These are phyloP conservation scores for Aspergillus homomorphus DNA, from an alignment of 495 filamentous ascomycete species.

Conservation along the genomic window DNA sequence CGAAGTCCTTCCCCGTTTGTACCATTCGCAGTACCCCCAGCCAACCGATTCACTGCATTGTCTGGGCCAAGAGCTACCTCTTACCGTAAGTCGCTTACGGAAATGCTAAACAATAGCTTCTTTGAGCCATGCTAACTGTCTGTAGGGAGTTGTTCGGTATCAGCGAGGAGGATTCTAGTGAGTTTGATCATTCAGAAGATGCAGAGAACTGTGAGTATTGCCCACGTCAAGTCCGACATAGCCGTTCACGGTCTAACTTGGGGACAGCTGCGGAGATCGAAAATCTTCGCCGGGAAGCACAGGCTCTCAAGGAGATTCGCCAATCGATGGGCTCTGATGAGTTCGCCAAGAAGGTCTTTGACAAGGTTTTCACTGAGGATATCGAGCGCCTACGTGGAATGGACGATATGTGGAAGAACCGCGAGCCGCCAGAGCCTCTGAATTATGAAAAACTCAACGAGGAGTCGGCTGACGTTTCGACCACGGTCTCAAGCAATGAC, in stretches of 20 bases:
- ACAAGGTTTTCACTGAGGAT: conserved; percentile 89
- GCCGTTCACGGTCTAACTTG: conserved; percentile 26
- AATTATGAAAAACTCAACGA: conserved; percentile 56
- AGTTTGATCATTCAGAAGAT: conserved; percentile 75
- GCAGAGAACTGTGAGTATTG: conserved; percentile 65
- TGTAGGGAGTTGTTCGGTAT: conserved; percentile 80
- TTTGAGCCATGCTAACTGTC: conserved; percentile 13
- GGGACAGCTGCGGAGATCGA: conserved; percentile 74
- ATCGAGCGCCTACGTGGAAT: conserved; percentile 79
- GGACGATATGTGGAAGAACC: conserved; percentile 95
- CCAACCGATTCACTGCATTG: conserved; percentile 97
- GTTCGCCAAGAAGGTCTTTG: conserved; percentile 80
- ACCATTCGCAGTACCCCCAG: conserved; percentile 93
- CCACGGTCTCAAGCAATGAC: conserved; percentile 58
- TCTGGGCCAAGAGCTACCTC: conserved; percentile 98
- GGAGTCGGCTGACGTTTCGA: conserved; percentile 48
- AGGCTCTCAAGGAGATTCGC: conserved; percentile 77
- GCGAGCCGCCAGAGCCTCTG: conserved; percentile 69
- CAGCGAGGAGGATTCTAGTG: conserved; percentile 71
- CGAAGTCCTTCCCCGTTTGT: conserved; percentile 90
- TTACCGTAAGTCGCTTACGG: conserved; percentile 58
- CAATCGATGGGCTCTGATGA: conserved; percentile 75
- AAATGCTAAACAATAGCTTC: neutral
- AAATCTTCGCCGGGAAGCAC: conserved; percentile 76
- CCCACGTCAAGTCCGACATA: conserved; percentile 14